Base-by-base conservation (phyloP, 139 green algal species). In the Nannochloris sp. region DNA sequence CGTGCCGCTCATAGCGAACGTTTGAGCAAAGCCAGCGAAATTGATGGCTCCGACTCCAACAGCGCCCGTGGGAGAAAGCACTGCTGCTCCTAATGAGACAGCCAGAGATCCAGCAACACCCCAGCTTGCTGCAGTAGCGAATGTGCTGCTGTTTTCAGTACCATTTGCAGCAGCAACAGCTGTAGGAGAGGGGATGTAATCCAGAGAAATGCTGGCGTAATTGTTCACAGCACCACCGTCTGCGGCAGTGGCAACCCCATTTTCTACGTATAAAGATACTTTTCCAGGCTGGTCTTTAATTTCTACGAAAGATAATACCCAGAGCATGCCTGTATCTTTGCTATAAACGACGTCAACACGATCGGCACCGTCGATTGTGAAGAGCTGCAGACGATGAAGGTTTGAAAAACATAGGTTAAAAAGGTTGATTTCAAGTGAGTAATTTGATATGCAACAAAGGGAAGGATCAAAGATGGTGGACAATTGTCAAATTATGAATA, bases 321-420 rank as follows among this genome's bases (percentile, higher is more conserved):
- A 69, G 39, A 74, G 35, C 42, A 67, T 27, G 2, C 67, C 67
- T 4, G 36, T 24, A 4, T 14, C 23, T 15, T 42, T 45, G 24
- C 63, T 63, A 36, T 74, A 74, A 30, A 67, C 46, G 2, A 74
- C 55, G 35, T 74, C 67, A 24, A 74, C 67, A 15, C 67, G 58
- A 39, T 62, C 46, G 19, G 39, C 10, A 19, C 24, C 62, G 27
- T 31, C 19, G 29, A 54, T 23, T 10, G 13, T 14, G 24, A 54
- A 55, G 24, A 55, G 15, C 15, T 63, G 63, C 15, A 33, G 24
- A 25, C 19, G 29, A n/a, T 31, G 3, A 59, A n/a, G n/a, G 30
- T n/a, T 45, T 45, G 37, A 45, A n/a, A 45, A n/a, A 12, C 10
- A 45, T 45, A 9, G n/a, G n/a, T n/a, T n/a, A n/a, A n/a, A n/a